A percentile compares a stretch with the other conserved stretches of the same genome.
Conservation (phyloP, 441 rosid species). For the Jatropha podagrica region DNA sequence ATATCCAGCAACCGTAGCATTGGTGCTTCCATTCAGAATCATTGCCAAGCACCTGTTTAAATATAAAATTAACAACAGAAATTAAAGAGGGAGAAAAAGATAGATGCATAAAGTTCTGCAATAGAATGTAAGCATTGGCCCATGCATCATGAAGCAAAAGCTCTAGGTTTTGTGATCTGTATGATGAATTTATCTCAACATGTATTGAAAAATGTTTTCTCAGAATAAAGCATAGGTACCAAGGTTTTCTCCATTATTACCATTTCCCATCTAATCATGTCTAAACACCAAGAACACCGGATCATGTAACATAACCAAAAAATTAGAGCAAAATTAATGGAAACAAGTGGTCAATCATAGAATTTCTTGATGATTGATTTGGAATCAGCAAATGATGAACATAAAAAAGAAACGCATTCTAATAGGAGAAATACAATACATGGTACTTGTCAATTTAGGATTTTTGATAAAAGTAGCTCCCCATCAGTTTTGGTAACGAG, state of each 20-base stretch:
- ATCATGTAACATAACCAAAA: background rate
- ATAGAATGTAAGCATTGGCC: background rate
- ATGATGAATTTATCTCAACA: too few relatives aligned
- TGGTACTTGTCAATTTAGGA: background rate
- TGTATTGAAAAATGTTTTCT: too few relatives aligned
- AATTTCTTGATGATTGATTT: too few relatives aligned
- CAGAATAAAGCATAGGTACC: too few relatives aligned
- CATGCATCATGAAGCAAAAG: background rate
- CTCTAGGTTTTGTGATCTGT: too few relatives aligned
- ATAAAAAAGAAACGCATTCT: background rate
- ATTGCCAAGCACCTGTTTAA: slow-evolving; percentile 30
- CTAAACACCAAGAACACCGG: background rate
- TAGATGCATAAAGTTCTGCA: background rate
- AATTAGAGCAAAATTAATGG: background rate
- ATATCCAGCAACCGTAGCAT: slow-evolving; percentile 38
- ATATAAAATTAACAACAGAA: slow-evolving; percentile 3
- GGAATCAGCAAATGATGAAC: background rate
- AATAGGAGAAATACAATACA: background rate
- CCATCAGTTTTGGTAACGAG: too few relatives aligned
- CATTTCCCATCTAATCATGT: background rate
- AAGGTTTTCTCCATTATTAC: too few relatives aligned
- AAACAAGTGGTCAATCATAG: background rate
- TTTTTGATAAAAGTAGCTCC: background rate
- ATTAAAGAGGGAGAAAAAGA: background rate
- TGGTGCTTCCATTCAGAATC: slow-evolving; percentile 50